phyloP scores from a whole-genome alignment of 495 filamentous ascomycete species.

The Tuber brumale region DNA sequence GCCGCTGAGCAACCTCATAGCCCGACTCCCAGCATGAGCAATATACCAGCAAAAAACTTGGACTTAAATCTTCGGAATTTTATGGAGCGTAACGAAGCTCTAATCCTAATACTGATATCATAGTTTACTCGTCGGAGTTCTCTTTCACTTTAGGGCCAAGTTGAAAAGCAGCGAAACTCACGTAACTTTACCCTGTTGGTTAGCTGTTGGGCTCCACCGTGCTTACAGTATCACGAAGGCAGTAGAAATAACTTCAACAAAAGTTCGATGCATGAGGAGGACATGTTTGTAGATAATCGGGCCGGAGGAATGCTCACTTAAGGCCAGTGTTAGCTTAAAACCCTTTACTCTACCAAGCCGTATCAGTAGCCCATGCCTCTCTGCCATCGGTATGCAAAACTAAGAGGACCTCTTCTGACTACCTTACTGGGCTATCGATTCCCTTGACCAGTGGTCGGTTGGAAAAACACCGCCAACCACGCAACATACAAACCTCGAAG shows the following conservation, averaged over 20 bases:
- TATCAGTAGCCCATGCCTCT: not conserved
- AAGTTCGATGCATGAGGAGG: not conserved
- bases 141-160: too few relatives aligned
- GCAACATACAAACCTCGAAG: not conserved
- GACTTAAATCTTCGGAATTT: too few relatives aligned
- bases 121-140: too few relatives aligned
- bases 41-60: too few relatives aligned
- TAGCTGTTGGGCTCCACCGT: not conserved
- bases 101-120: too few relatives aligned
- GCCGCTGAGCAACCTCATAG: too few relatives aligned
- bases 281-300: not conserved
- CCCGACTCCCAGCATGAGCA: too few relatives aligned
- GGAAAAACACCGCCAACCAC: not conserved
- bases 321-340: not conserved
- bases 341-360: not conserved
- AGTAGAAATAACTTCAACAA: not conserved
- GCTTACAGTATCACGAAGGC: too few relatives aligned
- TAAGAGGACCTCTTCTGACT: not conserved
- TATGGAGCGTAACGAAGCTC: too few relatives aligned
- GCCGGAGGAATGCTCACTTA: not conserved
- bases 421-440: not conserved
- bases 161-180: too few relatives aligned
- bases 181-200: not conserved
- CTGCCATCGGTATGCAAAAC: not conserved
- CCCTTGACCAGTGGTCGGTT: not conserved